Evolutionary conservation across 371 early-diverging fungal species (phyloP).

Genomic region (Rhizopus stolonifer): DNA sequence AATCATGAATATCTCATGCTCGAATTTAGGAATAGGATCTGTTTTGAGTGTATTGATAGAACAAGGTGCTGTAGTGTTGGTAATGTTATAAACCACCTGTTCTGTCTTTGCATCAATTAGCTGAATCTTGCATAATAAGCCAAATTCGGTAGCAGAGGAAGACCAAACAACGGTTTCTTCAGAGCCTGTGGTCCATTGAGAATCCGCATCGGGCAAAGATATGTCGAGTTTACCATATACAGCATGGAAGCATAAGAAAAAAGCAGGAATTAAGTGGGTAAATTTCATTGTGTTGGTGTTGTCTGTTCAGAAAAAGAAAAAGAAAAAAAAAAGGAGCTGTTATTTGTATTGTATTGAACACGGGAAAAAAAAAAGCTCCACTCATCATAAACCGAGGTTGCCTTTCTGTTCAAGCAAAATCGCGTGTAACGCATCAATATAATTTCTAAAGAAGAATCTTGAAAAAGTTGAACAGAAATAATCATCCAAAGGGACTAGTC

Average conservation of each 20-base stretch:
- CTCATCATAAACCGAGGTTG: too few species aligned
- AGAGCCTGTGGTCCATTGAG: constrained; percentile 3
- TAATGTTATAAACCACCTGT: constrained; percentile 1
- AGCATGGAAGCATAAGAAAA: not conserved
- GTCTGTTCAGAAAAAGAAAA: not conserved
- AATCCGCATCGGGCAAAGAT: constrained; percentile 4
- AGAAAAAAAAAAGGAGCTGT: too few species aligned
- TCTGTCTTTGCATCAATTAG: not conserved
- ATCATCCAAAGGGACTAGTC: too few species aligned
- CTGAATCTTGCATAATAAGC: not conserved
- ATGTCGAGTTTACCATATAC: not conserved
- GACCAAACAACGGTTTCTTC: not conserved
- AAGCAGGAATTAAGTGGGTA: not conserved
- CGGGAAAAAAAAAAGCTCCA: too few species aligned
- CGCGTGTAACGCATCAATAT: too few species aligned
- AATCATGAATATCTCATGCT: constrained; percentile 2
- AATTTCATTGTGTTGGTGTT: not conserved
- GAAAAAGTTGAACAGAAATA: too few species aligned
- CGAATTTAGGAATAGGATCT: not conserved
- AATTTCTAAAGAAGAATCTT: too few species aligned
- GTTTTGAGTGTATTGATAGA: not conserved
- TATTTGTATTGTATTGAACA: too few species aligned
- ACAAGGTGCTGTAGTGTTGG: not conserved
- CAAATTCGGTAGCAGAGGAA: constrained; percentile 3
- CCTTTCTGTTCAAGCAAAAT: too few species aligned